Percentiles rank a stretch among this genome's conserved stretches.
Conservation (phyloP, 805 yeast genomes). For the Yamadazyma philogaea region DNA sequence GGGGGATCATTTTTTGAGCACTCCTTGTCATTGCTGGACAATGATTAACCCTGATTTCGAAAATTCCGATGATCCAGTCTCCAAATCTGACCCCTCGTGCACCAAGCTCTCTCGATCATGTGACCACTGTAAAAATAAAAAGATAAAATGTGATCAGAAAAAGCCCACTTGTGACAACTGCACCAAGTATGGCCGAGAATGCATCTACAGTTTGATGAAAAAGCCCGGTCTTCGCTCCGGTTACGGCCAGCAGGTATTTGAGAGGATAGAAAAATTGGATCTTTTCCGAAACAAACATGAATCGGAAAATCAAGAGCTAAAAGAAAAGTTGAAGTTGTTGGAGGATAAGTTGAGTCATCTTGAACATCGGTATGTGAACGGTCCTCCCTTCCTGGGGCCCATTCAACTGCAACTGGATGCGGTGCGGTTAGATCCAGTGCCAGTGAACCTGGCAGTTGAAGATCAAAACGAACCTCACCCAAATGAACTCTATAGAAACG, state of each 20-base stretch:
- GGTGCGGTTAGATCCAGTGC: background rate
- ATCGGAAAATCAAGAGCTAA: slow-evolving; percentile 9
- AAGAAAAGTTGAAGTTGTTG: slow-evolving; percentile 8
- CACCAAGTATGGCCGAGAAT: slow-evolving; percentile 11
- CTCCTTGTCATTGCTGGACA: background rate
- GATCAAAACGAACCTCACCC: background rate
- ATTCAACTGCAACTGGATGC: background rate
- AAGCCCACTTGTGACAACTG: slow-evolving; percentile 17
- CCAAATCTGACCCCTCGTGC: background rate
- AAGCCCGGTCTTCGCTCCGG: slow-evolving; percentile 19
- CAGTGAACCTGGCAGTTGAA: background rate
- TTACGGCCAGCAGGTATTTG: slow-evolving; percentile 18
- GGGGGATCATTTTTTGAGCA: background rate
- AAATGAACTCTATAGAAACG: background rate
- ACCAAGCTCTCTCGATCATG: slow-evolving; percentile 16
- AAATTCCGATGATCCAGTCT: too few relatives aligned
- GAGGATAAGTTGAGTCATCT: slow-evolving; percentile 11
- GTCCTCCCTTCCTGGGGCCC: background rate
- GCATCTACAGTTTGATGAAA: slow-evolving; percentile 17
- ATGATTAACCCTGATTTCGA: too few relatives aligned
- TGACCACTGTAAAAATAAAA: slow-evolving; percentile 17
- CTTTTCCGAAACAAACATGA: slow-evolving; percentile 7
- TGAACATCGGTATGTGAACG: slow-evolving; percentile 4
- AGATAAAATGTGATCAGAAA: slow-evolving; percentile 17
- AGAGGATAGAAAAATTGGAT: slow-evolving; percentile 12